A percentile compares a stretch with the other conserved stretches of the same genome.
phyloP scores from a whole-genome alignment of 495 filamentous ascomycete genomes.

The Hypoxylon lienhwacheense region DNA sequence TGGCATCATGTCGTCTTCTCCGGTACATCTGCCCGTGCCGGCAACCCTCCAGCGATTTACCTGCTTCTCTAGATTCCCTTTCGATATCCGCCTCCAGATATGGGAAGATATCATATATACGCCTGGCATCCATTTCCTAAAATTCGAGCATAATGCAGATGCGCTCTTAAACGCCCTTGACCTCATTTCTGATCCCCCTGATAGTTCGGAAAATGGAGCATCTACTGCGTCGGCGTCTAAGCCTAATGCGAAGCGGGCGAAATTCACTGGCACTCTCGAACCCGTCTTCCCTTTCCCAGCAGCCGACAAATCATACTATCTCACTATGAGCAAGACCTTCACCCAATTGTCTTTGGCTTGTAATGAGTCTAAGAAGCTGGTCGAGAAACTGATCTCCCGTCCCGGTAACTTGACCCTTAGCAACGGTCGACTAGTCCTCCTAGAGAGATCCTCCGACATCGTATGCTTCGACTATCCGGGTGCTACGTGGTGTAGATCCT shows the following conservation, averaged over 20 bases:
- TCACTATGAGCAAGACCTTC: constrained; percentile 31
- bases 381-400: constrained; percentile 20
- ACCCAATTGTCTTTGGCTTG: constrained; percentile 26
- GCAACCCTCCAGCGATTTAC: constrained; percentile 22
- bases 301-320: constrained; percentile 38
- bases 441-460: constrained; percentile 34
- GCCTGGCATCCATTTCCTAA: constrained; percentile 41
- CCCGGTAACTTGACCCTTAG: constrained; percentile 30
- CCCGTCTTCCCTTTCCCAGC: constrained; percentile 23
- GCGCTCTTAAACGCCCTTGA: background rate
- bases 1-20: constrained; percentile 7
- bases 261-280: constrained; percentile 24
- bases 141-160: constrained; percentile 23
- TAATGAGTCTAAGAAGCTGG: constrained; percentile 24
- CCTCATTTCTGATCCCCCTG: no score
- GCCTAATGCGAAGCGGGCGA: constrained; percentile 4
- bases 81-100: constrained; percentile 35
- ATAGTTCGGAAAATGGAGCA: constrained; percentile 3
- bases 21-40: constrained; percentile 22
- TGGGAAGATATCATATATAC: constrained; percentile 33
- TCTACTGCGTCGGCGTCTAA: background rate
- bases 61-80: constrained; percentile 30
- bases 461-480: constrained; percentile 39
- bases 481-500: constrained; percentile 12
- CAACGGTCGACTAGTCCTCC: constrained; percentile 30